Evolutionary conservation across 2,329 filamentous ascomycete genomes (phyloP).

Genomic region (Monosporascus sp.): DNA sequence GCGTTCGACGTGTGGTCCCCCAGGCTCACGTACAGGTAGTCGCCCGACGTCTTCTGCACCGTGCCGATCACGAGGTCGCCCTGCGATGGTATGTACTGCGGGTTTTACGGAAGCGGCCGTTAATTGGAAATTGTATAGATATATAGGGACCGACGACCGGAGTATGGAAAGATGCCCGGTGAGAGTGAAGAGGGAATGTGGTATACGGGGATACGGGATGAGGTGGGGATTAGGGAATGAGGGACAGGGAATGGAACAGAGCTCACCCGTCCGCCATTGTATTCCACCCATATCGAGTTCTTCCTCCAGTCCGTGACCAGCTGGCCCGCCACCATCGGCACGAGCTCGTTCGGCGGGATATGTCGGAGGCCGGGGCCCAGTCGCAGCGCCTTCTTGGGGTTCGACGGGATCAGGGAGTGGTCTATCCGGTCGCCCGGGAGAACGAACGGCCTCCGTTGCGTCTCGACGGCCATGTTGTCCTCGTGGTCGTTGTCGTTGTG

Average conservation of each 20-base stretch:
- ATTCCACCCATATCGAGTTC: slow-evolving; percentile 74
- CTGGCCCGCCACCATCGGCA: slow-evolving; percentile 61
- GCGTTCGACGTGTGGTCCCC: slow-evolving; percentile 60
- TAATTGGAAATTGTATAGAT: slow-evolving; percentile 14
- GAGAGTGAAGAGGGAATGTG: too few relatives aligned
- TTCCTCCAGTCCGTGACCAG: slow-evolving; percentile 65
- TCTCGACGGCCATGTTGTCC: slow-evolving; percentile 40
- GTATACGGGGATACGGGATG: too few relatives aligned
- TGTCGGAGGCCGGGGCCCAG: slow-evolving; percentile 81
- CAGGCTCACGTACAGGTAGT: slow-evolving; percentile 75
- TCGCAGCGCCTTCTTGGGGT: slow-evolving; percentile 65
- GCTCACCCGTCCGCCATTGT: slow-evolving; percentile 61
- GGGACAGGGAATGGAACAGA: background rate
- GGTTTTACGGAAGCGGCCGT: slow-evolving; percentile 13
- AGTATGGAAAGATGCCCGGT: too few relatives aligned
- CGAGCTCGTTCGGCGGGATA: slow-evolving; percentile 68
- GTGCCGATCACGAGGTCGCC: slow-evolving; percentile 87
- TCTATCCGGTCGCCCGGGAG: slow-evolving; percentile 78
- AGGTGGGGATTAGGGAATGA: background rate
- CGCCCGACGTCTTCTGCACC: slow-evolving; percentile 67
- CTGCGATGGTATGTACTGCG: slow-evolving; percentile 69
- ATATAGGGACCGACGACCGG: background rate
- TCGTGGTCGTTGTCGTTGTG: slow-evolving; percentile 3
- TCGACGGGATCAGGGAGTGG: slow-evolving; percentile 57
- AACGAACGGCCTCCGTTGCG: slow-evolving; percentile 53